Base-by-base conservation (phyloP, 345 rosid genomes). In the Eucalyptus erythrocorys region DNA sequence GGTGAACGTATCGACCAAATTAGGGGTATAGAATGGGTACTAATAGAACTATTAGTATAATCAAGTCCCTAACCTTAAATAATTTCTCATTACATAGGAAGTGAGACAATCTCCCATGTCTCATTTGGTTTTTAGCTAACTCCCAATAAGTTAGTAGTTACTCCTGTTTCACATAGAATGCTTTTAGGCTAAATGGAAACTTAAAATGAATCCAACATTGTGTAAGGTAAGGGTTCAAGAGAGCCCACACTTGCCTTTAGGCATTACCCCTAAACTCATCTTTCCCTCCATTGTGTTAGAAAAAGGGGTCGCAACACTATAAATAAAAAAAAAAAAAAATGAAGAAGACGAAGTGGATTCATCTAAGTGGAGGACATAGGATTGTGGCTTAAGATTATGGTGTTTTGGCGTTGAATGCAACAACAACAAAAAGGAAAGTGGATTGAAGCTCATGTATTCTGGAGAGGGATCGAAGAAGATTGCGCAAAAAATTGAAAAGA, bases 1-100 rank as follows among this genome's bases (percentile, higher is more conserved):
- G 64, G 30, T 57, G 27, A 57, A 24, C 1, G 0, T 4, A 22
- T 26, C 1, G 0, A 26, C 9, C 34, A 30, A 30, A 17, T 30
- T 61, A 61, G 34, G 32, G 68, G 32, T 13, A 61, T 30, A n/a
- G 7, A 61, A 61, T 7, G 9, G 34, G 32, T 30, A 30, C 9
- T 61, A 30, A 61, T 61, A 27, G 30, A 61, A 30, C 15, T 61
- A 50, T 50, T 17, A 50, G 22, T 50, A 50, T 50, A 50, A 50
- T 50, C 22, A 50, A 50, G 55, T 17, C 2, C 55, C 2, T 17
- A 0, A 50, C 22, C 7, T 50, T 50, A 50, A 50, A 50, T 50
- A 50, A 50, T 50, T 50, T 50, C 22, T 50, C 21, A 0, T 50
- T 50, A 50, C 55, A 50, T 50, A 50, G 9, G 55, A 50, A 50